A percentile compares a stretch with the other conserved stretches of the same genome.
These are phyloP conservation scores for Phytophthora sojae DNA, from an alignment of 352 stramenopile species.

Conservation along the genomic window DNA sequence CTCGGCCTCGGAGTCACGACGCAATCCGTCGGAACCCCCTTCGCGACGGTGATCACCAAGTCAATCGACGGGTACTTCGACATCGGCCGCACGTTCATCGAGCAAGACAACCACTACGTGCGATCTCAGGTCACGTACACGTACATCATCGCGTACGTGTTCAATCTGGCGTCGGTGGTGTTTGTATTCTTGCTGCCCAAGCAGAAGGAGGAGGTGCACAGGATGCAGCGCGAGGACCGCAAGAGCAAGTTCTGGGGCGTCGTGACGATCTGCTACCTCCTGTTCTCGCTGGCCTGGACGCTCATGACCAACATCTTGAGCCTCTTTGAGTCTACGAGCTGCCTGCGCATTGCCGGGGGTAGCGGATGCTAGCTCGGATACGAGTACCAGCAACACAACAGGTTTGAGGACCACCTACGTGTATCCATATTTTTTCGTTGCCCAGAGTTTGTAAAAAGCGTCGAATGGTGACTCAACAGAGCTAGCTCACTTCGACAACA, in stretches of 20 bases:
- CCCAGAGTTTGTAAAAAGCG: no score
- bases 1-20: conserved; percentile 48
- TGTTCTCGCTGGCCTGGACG: conserved; percentile 54
- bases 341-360: conserved; percentile 57
- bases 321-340: conserved; percentile 11
- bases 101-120: no score
- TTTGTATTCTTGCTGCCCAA: no score
- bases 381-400: no score
- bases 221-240: conserved; percentile 42
- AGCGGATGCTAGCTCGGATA: conserved; percentile 38
- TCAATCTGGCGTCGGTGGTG: no score
- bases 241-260: conserved; percentile 48
- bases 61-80: conserved; percentile 38
- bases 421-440: no score
- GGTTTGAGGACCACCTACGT: no score
- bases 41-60: conserved; percentile 63
- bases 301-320: conserved; percentile 61
- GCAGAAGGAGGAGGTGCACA: conserved; percentile 29
- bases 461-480: no score
- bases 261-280: conserved; percentile 40
- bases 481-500: no score
- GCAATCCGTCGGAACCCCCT: conserved; percentile 45
- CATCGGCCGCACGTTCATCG: no score
- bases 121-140: no score
- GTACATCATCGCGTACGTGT: no score